A percentile compares a stretch with the other conserved stretches of the same genome.
Evolutionary conservation across 805 yeast genomes (phyloP).

Genomic region (Ogataea nonfermentans): DNA sequence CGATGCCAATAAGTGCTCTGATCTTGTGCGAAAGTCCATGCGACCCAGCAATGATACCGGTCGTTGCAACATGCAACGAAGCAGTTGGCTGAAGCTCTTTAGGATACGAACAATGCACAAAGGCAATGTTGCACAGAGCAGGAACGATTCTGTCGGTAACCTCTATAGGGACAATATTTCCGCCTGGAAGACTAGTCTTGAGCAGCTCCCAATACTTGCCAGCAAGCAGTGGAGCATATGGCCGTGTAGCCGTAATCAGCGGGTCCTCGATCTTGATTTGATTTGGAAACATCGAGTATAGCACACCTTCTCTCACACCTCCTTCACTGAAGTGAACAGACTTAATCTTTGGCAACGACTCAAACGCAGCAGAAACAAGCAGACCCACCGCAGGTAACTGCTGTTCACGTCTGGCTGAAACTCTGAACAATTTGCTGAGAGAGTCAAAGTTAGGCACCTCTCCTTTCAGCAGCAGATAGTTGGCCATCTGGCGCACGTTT

Average conservation of each 20-base stretch:
- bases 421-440: constrained; percentile 52
- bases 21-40: constrained; percentile 74
- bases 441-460: constrained; percentile 41
- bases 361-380: constrained; percentile 59
- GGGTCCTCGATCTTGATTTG: constrained; percentile 67
- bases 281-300: constrained; percentile 60
- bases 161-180: constrained; percentile 52
- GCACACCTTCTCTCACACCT: constrained; percentile 74
- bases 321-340: constrained; percentile 72
- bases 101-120: constrained; percentile 74
- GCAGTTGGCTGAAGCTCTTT: constrained; percentile 75
- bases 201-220: constrained; percentile 54
- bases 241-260: constrained; percentile 62
- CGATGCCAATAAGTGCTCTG: constrained; percentile 69
- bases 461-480: constrained; percentile 49
- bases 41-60: constrained; percentile 73
- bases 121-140: constrained; percentile 70
- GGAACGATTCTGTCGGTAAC: constrained; percentile 60
- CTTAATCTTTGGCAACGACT: constrained; percentile 56
- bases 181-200: constrained; percentile 53
- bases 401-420: constrained; percentile 60
- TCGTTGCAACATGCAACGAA: constrained; percentile 67
- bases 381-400: constrained; percentile 72
- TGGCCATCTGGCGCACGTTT: constrained; percentile 50
- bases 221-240: constrained; percentile 67